Evolutionary conservation across 1,139 yeast species (phyloP).

Genomic region (Candida pseudoviswanathii): DNA sequence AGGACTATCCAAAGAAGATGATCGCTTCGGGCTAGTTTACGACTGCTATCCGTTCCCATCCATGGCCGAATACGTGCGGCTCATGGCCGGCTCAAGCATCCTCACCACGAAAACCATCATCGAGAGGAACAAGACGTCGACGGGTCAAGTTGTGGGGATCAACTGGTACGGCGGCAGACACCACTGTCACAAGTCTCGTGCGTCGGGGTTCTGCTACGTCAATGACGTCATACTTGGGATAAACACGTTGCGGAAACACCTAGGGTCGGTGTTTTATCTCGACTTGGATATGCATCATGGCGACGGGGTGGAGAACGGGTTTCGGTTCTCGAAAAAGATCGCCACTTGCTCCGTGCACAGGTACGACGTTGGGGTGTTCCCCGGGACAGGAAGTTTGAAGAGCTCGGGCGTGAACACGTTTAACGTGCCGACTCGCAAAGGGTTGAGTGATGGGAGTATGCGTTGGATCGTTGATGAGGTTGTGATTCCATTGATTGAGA

Average conservation of each 20-base stretch:
- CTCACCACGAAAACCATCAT: constrained; percentile 42
- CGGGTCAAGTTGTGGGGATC: constrained; percentile 41
- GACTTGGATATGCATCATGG: constrained; percentile 82
- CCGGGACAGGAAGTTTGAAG: constrained; percentile 61
- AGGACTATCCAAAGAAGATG: constrained; percentile 8
- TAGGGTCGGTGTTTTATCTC: constrained; percentile 56
- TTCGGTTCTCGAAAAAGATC: constrained; percentile 56
- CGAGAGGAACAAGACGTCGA: constrained; percentile 12
- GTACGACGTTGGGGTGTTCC: constrained; percentile 67
- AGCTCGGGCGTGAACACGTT: constrained; percentile 34
- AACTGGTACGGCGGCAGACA: constrained; percentile 87
- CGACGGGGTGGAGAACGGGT: constrained; percentile 75
- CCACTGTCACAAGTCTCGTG: constrained; percentile 57
- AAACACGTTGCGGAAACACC: constrained; percentile 43
- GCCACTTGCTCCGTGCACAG: constrained; percentile 67
- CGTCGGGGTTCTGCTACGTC: constrained; percentile 75
- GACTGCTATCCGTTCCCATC: constrained; percentile 70
- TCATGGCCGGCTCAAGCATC: constrained; percentile 61
- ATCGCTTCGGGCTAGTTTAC: constrained; percentile 33
- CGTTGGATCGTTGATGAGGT: constrained; percentile 38
- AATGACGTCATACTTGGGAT: constrained; percentile 68
- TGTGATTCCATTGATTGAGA: constrained; percentile 43
- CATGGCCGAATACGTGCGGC: constrained; percentile 50
- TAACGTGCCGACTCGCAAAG: constrained; percentile 62
- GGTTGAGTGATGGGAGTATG: constrained; percentile 52